phyloP scores from a whole-genome alignment of 148 eudicot species.

The Rhododendron simsii region DNA sequence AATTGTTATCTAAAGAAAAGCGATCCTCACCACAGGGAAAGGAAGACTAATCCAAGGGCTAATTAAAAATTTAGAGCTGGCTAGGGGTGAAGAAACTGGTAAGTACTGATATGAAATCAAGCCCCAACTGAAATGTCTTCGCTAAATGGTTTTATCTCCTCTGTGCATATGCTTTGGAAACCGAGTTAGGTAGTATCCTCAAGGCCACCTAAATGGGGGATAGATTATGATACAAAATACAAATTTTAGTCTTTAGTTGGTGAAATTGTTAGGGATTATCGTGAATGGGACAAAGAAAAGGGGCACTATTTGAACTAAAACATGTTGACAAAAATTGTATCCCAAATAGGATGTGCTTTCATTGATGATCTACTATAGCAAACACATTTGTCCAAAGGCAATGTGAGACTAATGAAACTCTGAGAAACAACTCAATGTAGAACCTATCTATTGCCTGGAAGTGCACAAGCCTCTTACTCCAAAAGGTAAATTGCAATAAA shows the following conservation, averaged over 20 bases:
- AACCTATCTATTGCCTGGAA: not conserved
- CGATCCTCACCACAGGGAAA: not conserved
- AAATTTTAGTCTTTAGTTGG: not conserved
- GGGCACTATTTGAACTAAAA: not conserved
- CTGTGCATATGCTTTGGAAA: not conserved
- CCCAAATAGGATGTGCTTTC: not conserved
- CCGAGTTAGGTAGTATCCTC: not conserved
- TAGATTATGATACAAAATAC: not conserved
- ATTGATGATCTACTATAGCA: not conserved
- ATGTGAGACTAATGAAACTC: not conserved
- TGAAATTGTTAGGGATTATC: not conserved
- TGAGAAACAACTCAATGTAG: not conserved
- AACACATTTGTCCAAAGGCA: not conserved
- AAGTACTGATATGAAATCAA: not conserved
- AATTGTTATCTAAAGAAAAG: not conserved
- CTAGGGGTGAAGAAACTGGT: not conserved
- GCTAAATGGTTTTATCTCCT: not conserved
- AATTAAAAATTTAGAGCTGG: conserved; percentile 19
- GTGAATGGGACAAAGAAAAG: not conserved
- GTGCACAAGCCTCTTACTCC: not conserved
- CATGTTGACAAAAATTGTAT: not conserved
- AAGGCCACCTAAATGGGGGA: not conserved
- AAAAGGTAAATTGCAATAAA: not conserved
- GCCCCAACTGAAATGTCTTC: not conserved
- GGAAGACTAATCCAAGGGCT: conserved; percentile 4